Percentiles rank a stretch among this genome's conserved stretches.
Conservation (phyloP, 2,329 filamentous ascomycete genomes). For the Diplodia scrobiculata region DNA sequence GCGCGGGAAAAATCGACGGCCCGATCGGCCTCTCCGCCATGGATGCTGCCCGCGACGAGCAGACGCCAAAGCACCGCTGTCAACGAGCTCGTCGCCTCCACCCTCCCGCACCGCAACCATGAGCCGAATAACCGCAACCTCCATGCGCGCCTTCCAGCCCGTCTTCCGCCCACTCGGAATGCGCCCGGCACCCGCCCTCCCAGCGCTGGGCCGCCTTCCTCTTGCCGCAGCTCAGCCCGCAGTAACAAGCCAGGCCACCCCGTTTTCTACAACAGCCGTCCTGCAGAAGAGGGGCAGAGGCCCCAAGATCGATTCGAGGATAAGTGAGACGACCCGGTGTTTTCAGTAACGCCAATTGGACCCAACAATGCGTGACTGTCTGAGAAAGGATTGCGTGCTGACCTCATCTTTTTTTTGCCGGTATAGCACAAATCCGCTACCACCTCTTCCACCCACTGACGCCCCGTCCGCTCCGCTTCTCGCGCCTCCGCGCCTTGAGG, state of each 20-base stretch:
- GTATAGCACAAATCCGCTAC: conserved; percentile 66
- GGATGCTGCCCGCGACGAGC: not conserved
- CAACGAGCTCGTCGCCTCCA: not conserved
- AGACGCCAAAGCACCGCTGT: not conserved
- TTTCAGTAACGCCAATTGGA: conserved; percentile 18
- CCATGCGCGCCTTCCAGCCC: conserved; percentile 27
- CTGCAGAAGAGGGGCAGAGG: conserved; percentile 15
- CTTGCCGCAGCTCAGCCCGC: conserved; percentile 12
- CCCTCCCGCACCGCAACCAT: not conserved
- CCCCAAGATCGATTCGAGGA: conserved; percentile 27
- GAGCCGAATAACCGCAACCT: conserved; percentile 18
- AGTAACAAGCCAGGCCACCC: conserved; percentile 11
- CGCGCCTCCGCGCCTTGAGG: conserved; percentile 79
- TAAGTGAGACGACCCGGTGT: conserved; percentile 32
- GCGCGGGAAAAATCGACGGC: conserved; percentile 27
- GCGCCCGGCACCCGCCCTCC: conserved; percentile 1
- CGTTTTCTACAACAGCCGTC: conserved; percentile 29
- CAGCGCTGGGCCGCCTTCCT: conserved; percentile 14
- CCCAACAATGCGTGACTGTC: not conserved
- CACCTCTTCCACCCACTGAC: conserved; percentile 69
- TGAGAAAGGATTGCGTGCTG: not conserved
- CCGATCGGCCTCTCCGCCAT: conserved; percentile 1
- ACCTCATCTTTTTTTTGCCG: not conserved
- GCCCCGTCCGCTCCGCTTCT: conserved; percentile 81
- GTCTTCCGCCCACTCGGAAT: conserved; percentile 23